Base-by-base conservation (phyloP, 192 early-diverging fungal species). In the Physocladia obscura region DNA sequence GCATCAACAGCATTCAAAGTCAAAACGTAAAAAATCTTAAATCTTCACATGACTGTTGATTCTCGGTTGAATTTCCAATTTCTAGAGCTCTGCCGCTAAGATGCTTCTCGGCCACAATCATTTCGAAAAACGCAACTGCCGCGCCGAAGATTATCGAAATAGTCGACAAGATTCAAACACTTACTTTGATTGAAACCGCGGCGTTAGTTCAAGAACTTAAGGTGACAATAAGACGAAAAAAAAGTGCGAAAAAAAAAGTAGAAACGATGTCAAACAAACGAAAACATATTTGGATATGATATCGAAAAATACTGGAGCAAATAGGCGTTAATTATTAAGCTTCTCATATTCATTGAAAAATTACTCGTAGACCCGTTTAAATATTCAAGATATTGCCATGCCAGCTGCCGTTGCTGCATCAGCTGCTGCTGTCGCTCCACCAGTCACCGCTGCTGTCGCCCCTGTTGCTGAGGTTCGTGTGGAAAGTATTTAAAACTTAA, bases 111-210 rank as follows among this genome's bases (percentile, higher is more conserved):
- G 40, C 40, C 11, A n/a, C 40, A n/a, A 44, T n/a, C 8, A 44
- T 44, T 44, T 44, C 40, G 11, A 13, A n/a, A 44, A 44, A 44
- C 40, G 40, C 8, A 44, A 44, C 65, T 1, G 68, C 70, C 13
- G 76, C 72, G 34, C 71, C 80, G 44, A 92, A 94, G 75, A 85
- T 97, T 55, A 69, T 86, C 19, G 79, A 85, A 32, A 94, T 98
- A 70, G 94, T 96, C 37, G 92, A 95, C 57, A 82, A 91, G 78
- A 95, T 98, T 72, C 87, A 93, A n/a, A 83, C 80, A 67, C 82
- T 98, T 74, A 97, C 90, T 22, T 84, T 98, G 74, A 80, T 97
- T 48, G 92, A 98, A 82, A 95, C 93, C n/a, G 90, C 94, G 27
- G 85, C 89, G 56, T 85, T 98, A 70, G 92, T 98, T 52, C 80